A percentile compares a stretch with the other conserved stretches of the same genome.
phyloP scores from a whole-genome alignment of 2,329 filamentous ascomycete species.

The Mariannaea elegans region DNA sequence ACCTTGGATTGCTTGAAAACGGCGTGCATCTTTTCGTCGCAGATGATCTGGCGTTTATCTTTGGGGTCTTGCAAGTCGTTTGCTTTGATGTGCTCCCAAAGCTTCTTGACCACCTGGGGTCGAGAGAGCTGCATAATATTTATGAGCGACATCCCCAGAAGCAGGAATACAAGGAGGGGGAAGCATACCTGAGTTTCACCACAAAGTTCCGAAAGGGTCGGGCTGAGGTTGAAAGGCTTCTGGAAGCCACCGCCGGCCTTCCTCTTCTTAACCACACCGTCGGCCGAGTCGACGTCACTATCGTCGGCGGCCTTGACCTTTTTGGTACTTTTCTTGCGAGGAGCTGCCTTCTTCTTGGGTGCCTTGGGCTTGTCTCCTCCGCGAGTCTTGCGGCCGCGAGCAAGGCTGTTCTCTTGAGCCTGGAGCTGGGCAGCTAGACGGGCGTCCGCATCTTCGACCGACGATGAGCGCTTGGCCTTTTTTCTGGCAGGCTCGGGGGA shows the following conservation, averaged over 20 bases:
- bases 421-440: slow-evolving; percentile 87
- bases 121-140: slow-evolving; percentile 74
- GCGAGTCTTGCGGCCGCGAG: slow-evolving; percentile 76
- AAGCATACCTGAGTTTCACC: slow-evolving; percentile 71
- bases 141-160: slow-evolving; percentile 14
- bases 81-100: slow-evolving; percentile 94
- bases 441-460: slow-evolving; percentile 80
- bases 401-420: slow-evolving; percentile 84
- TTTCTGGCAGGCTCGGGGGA: slow-evolving; percentile 61
- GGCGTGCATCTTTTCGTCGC: slow-evolving; percentile 89
- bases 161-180: neutral
- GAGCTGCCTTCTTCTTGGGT: slow-evolving; percentile 68
- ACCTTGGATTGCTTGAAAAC: slow-evolving; percentile 92
- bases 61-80: slow-evolving; percentile 88
- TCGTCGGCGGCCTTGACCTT: slow-evolving; percentile 83
- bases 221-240: slow-evolving; percentile 81
- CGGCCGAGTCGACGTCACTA: slow-evolving; percentile 75
- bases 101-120: slow-evolving; percentile 93
- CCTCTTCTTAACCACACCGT: slow-evolving; percentile 68
- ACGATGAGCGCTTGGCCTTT: slow-evolving; percentile 72
- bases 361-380: slow-evolving; percentile 67
- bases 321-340: slow-evolving; percentile 78
- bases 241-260: slow-evolving; percentile 95
- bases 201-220: slow-evolving; percentile 73
- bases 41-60: slow-evolving; percentile 92